Conservation (phyloP, 768 basidiomycete genomes). For the Leccinum sublutescens region DNA sequence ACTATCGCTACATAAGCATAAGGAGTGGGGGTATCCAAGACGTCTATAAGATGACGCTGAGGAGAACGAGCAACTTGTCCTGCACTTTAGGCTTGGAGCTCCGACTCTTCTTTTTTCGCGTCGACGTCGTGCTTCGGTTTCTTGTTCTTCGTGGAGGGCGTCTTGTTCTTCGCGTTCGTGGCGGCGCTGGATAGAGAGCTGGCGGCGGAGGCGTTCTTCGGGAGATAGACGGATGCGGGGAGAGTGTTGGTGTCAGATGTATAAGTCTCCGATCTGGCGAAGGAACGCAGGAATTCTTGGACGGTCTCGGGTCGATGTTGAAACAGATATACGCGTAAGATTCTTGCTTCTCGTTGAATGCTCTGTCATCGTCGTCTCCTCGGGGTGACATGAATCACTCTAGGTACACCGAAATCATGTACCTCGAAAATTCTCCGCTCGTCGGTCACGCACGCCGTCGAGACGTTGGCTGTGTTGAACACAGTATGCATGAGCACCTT, state of each 20-base stretch:
- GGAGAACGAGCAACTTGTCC: conserved; percentile 10
- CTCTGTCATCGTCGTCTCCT: too few species aligned
- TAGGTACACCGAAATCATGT: too few species aligned
- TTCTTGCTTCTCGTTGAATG: too few species aligned
- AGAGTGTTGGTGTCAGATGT: neutral
- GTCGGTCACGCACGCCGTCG: too few species aligned
- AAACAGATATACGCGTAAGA: too few species aligned
- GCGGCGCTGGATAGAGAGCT: conserved; percentile 12
- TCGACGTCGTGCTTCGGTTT: conserved; percentile 35
- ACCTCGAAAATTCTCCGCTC: too few species aligned
- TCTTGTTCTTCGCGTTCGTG: conserved; percentile 40
- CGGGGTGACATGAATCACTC: too few species aligned
- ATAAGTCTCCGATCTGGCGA: too few species aligned
- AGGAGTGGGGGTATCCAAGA: conserved; percentile 10
- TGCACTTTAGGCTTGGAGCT: conserved; percentile 11
- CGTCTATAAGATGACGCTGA: conserved; percentile 28
- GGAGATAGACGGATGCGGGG: conserved; percentile 19
- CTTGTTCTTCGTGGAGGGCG: conserved; percentile 44
- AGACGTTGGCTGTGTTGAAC: too few species aligned
- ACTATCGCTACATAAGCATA: conserved; percentile 19
- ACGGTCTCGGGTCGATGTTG: too few species aligned
- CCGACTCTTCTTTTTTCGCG: conserved; percentile 20
- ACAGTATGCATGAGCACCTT: too few species aligned
- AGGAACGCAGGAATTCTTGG: too few species aligned
- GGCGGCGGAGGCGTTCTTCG: conserved; percentile 15